A percentile compares a stretch with the other conserved stretches of the same genome.
Evolutionary conservation across 305 asterid species (phyloP).

Genomic region (Fraxinus albicans): DNA sequence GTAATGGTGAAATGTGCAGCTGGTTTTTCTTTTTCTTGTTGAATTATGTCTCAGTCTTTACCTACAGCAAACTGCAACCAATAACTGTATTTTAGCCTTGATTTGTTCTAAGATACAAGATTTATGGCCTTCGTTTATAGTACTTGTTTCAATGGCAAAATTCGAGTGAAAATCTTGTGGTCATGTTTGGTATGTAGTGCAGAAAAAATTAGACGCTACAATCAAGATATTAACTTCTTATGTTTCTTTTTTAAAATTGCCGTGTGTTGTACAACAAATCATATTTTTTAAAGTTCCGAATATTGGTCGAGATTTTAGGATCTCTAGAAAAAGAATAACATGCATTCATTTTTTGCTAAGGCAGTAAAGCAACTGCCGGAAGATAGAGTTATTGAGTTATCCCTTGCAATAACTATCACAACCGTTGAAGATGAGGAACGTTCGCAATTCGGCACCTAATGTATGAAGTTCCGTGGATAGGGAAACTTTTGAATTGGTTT

Average conservation of each 20-base stretch:
- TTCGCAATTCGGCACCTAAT: no score
- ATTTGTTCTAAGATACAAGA: background rate
- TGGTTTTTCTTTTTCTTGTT: background rate
- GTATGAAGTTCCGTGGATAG: background rate
- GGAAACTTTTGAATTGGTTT: background rate
- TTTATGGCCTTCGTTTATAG: background rate
- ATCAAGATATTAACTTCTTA: background rate
- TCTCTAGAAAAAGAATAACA: no score
- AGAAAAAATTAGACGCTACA: no score
- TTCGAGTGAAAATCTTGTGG: background rate
- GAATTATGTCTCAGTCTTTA: conserved; percentile 26
- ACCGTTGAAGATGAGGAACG: no score
- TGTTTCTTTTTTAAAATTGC: no score
- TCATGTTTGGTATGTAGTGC: background rate
- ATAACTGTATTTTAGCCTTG: background rate
- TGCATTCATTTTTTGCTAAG: no score
- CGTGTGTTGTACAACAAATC: no score
- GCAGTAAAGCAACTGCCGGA: no score
- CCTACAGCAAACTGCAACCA: conserved; percentile 2
- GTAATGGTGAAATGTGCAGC: conserved; percentile 22
- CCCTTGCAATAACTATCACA: no score
- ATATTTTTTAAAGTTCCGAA: no score
- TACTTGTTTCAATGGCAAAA: background rate
- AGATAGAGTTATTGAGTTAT: no score
- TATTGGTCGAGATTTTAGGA: no score